Evolutionary conservation across 2,329 filamentous ascomycete species (phyloP), one percentile per base, ranked within the genome.

Genomic region (Cercospora sp.): DNA sequence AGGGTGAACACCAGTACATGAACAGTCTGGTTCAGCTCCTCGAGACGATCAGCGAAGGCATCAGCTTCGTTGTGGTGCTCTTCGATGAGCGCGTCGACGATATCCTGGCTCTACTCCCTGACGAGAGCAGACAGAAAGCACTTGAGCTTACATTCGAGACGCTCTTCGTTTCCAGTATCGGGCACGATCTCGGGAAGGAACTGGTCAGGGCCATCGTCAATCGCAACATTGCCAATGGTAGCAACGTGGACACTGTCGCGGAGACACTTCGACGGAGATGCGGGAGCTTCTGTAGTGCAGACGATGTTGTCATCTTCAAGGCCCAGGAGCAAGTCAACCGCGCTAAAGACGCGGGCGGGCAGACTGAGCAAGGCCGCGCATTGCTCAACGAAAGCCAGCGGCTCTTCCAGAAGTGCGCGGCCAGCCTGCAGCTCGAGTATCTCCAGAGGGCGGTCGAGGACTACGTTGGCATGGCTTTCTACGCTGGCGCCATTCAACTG

Each of bases 161-260:
- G 57, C 87, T 99, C 0, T 98, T 99, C 79, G 91, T 92, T 3
- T 89, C 90, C 51, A 81, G 86, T 5, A 85, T 89, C 18, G 95
- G 95, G 33, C 93, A 93, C 74, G 93, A 97, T 10, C 87, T 98
- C 26, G 96, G 94, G 2, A 97, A 97, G 79, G 87, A 97, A 65
- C 85, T 99, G 1, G 95, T 99, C 66, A 99, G 98, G 79, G 93
- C 94, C 0, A 98, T 99, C 75, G 95, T 99, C 64, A 98, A 98
- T 79, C 90, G 94, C 75, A 99, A 97, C 79, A 99, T 99, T 74
- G 91, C 94, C 67, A 97, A 93, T 75, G 95, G 96, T 9, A 94
- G 94, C 4, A 99, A 98, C 71, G 94, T 99, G 20, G 96, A 99
- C 81, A 97, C 94, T 0, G 93, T 99, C 26, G 94, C 95, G 0